Conservation (phyloP, 805 yeast genomes). For the Saccharomycopsis sp. region DNA sequence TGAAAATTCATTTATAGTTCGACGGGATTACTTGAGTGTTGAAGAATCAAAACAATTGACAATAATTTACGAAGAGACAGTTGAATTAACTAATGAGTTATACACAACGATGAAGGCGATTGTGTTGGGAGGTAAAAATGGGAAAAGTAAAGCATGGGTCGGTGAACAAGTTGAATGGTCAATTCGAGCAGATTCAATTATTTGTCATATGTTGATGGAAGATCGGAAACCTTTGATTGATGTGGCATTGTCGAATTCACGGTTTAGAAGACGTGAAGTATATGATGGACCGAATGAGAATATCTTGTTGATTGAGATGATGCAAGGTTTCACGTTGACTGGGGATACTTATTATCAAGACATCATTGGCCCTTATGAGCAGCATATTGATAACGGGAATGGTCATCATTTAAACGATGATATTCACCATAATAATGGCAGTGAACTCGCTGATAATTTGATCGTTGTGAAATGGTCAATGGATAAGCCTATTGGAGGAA, state of each 20-base stretch:
- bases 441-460: slow-evolving; percentile 24
- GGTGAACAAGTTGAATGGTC: slow-evolving; percentile 48
- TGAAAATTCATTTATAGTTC: slow-evolving; percentile 40
- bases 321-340: slow-evolving; percentile 65
- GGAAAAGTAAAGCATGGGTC: slow-evolving; percentile 13
- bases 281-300: slow-evolving; percentile 64
- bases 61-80: slow-evolving; percentile 33
- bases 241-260: slow-evolving; percentile 54
- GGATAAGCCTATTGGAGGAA: slow-evolving; percentile 85
- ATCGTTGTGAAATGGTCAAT: slow-evolving; percentile 63
- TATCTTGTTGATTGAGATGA: slow-evolving; percentile 46
- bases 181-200: slow-evolving; percentile 61
- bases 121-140: slow-evolving; percentile 27
- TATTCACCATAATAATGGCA: slow-evolving; percentile 11
- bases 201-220: slow-evolving; percentile 61
- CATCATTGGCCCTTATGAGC: slow-evolving; percentile 47
- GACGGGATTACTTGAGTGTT: slow-evolving; percentile 44
- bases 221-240: slow-evolving; percentile 60
- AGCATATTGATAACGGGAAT: slow-evolving; percentile 20
- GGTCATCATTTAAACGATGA: too few relatives aligned
- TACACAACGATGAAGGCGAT: slow-evolving; percentile 40
- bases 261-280: slow-evolving; percentile 54
- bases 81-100: slow-evolving; percentile 35
- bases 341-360: slow-evolving; percentile 59
- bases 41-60: slow-evolving; percentile 39